Percentiles rank a stretch among this genome's conserved stretches.
Conservation (phyloP, 1,284 basidiomycete species). For the Trichosporon inkin region DNA sequence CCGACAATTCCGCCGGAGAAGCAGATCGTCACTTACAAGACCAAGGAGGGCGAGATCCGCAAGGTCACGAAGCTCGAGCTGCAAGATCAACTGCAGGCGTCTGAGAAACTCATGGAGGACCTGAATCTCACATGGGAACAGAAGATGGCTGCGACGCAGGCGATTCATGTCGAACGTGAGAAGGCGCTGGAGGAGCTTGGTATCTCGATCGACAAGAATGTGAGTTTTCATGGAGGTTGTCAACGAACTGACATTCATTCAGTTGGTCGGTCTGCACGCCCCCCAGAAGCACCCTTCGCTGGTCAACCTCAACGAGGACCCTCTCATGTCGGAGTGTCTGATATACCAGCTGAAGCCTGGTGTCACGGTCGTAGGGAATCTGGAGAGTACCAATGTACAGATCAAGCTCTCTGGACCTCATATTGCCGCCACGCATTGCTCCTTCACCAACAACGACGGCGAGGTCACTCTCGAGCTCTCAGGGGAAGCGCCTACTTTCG, state of each 20-base stretch:
- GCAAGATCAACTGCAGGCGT: conserved; percentile 92
- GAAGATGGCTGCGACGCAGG: conserved; percentile 84
- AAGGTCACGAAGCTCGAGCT: conserved; percentile 95
- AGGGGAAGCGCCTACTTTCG: conserved; percentile 69
- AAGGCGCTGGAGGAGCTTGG: conserved; percentile 95
- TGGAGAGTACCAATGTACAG: conserved; percentile 76
- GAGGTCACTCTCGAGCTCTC: conserved; percentile 76
- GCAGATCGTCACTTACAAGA: conserved; percentile 91
- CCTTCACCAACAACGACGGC: conserved; percentile 80
- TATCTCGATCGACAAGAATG: conserved; percentile 93
- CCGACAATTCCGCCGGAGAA: conserved; percentile 84
- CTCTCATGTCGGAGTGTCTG: conserved; percentile 62
- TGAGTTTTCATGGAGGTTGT: conserved; percentile 14
- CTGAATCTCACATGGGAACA: conserved; percentile 98
- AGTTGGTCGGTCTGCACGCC: conserved; percentile 69
- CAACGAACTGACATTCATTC: not conserved
- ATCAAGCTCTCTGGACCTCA: conserved; percentile 90
- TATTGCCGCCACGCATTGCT: conserved; percentile 87
- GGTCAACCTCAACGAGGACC: conserved; percentile 85
- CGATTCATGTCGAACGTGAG: conserved; percentile 93
- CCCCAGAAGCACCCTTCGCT: conserved; percentile 98
- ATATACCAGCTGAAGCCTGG: conserved; percentile 93
- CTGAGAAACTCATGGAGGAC: conserved; percentile 94
- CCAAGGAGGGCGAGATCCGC: conserved; percentile 88
- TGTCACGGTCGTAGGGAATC: conserved; percentile 73